These are phyloP conservation scores for Metschnikowia bowlesiae DNA, from an alignment of 805 yeast species.

Conservation along the genomic window DNA sequence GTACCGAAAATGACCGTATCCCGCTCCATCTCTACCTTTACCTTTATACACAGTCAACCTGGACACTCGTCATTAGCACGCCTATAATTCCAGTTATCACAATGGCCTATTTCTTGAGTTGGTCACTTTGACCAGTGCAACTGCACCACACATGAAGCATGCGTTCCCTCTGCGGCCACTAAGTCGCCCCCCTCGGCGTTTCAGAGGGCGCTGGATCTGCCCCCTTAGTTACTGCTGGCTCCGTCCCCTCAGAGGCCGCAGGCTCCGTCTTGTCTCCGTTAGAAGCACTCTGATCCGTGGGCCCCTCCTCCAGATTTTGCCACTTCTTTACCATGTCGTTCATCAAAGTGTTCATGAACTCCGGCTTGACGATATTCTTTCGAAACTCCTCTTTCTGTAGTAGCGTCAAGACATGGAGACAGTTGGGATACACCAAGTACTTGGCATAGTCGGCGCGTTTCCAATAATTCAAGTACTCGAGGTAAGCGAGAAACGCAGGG, in stretches of 20 bases:
- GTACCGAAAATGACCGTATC: too few species aligned
- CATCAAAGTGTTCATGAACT: slow-evolving; percentile 55
- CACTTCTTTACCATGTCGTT: slow-evolving; percentile 75
- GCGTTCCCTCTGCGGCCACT: too few species aligned
- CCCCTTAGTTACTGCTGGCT: neutral
- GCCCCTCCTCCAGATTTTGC: slow-evolving; percentile 29
- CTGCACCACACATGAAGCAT: too few species aligned
- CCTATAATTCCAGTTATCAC: too few species aligned
- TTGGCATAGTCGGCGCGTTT: slow-evolving; percentile 62
- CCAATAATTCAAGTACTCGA: slow-evolving; percentile 86
- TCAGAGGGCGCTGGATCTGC: too few species aligned
- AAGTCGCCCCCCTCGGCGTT: too few species aligned
- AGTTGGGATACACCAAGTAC: slow-evolving; percentile 80
- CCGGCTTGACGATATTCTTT: slow-evolving; percentile 50
- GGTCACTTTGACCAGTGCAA: too few species aligned
- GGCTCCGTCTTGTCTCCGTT: neutral
- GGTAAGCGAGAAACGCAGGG: slow-evolving; percentile 65
- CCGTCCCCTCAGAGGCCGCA: neutral
- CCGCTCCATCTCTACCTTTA: too few species aligned
- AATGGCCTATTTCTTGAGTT: too few species aligned
- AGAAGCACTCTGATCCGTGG: neutral
- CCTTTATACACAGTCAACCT: neutral
- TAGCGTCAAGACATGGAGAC: slow-evolving; percentile 73
- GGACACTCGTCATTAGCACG: neutral
- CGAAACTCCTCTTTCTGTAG: slow-evolving; percentile 52